phyloP scores from a whole-genome alignment of 2,329 filamentous ascomycete genomes.

The Coleophoma eucalyptorum region DNA sequence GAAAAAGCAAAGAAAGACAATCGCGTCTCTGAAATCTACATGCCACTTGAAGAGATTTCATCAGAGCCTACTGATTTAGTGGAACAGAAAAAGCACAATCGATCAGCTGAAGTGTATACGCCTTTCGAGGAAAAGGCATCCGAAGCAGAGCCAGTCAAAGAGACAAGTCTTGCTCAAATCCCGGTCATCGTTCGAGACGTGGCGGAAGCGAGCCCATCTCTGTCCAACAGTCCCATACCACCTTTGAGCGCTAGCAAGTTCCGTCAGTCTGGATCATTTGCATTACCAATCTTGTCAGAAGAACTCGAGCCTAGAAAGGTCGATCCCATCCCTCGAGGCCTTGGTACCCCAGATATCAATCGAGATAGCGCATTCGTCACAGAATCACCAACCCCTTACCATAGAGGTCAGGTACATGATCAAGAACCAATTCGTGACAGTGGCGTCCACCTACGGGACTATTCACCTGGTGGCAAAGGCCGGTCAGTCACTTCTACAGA shows the following conservation, averaged over 20 bases:
- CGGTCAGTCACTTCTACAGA: slow-evolving; percentile 25
- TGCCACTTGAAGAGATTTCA: not conserved
- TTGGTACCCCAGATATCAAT: slow-evolving; percentile 23
- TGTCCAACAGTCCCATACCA: not conserved
- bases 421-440: slow-evolving; percentile 40
- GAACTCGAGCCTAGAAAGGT: slow-evolving; percentile 6
- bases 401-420: slow-evolving; percentile 16
- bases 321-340: not conserved
- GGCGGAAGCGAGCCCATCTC: no score
- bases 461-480: slow-evolving; percentile 24
- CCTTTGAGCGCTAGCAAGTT: slow-evolving; percentile 12
- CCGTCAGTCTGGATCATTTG: slow-evolving; percentile 15
- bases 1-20: slow-evolving; percentile 10
- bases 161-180: slow-evolving; percentile 2
- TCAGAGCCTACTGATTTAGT: not conserved
- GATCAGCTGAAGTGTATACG: not conserved
- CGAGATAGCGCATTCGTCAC: slow-evolving; percentile 47
- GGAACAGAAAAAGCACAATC: not conserved
- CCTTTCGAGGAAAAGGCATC: not conserved
- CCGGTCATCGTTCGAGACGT: not conserved
- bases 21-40: not conserved
- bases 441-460: slow-evolving; percentile 50
- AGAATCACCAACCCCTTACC: slow-evolving; percentile 39
- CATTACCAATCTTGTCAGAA: slow-evolving; percentile 22
- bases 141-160: slow-evolving; percentile 1